Evolutionary conservation across 345 rosid species (phyloP).

Genomic region (Geranium brycei): DNA sequence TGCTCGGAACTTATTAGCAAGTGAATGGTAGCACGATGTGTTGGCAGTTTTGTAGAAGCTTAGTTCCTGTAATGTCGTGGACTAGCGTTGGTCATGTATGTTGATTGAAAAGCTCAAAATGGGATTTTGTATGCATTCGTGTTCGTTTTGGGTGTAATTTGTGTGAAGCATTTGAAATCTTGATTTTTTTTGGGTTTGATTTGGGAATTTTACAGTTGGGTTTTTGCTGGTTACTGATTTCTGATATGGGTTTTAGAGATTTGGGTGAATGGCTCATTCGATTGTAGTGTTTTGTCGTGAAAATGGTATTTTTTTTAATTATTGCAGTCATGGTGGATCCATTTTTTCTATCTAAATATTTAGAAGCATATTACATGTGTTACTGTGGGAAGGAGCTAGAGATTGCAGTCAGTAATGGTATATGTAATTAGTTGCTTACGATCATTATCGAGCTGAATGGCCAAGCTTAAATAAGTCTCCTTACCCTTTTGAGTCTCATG

Average conservation of each 20-base stretch:
- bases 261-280: neutral
- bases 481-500: no score
- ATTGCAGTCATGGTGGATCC: neutral
- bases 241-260: neutral
- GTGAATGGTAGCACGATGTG: no score
- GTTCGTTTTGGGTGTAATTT: neutral
- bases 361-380: neutral
- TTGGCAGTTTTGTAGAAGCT: no score
- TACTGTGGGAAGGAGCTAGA: neutral
- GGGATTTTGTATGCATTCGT: no score
- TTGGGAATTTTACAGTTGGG: conserved; percentile 12
- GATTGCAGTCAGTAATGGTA: neutral
- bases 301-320: neutral
- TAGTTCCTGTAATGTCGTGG: no score
- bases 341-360: no score
- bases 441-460: neutral
- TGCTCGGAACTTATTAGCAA: no score
- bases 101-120: no score
- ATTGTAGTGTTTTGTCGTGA: neutral
- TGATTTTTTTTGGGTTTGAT: neutral
- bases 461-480: no score
- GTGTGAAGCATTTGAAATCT: conserved; percentile 8
- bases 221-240: conserved; percentile 3
- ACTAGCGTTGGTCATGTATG: no score
- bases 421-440: neutral